Evolutionary conservation across 2,329 filamentous ascomycete genomes (phyloP).

Genomic region (Cladophialophora bantiana): DNA sequence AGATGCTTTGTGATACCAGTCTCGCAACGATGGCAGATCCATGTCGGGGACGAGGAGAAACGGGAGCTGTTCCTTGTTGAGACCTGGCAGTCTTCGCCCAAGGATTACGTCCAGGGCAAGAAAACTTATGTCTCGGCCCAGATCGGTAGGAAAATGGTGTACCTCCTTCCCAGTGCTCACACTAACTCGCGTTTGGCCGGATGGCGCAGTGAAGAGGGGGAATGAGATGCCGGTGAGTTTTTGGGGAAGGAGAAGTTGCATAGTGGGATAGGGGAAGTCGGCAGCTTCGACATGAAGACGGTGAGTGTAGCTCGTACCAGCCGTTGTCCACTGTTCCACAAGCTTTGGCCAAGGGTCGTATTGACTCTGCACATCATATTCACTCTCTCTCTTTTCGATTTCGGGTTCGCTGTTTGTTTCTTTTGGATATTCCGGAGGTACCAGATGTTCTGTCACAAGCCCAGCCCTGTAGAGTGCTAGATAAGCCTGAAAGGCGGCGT

Average conservation of each 20-base stretch:
- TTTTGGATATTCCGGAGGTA: slow-evolving; percentile 59
- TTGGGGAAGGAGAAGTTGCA: slow-evolving; percentile 34
- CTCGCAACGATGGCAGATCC: slow-evolving; percentile 5
- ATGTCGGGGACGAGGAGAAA: slow-evolving; percentile 34
- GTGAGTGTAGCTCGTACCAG: slow-evolving; percentile 25
- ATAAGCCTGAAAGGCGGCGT: slow-evolving; percentile 85
- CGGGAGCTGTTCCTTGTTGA: slow-evolving; percentile 28
- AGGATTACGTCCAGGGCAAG: slow-evolving; percentile 21
- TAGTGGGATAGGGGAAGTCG: slow-evolving; percentile 15
- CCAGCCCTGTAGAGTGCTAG: slow-evolving; percentile 71
- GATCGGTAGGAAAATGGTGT: slow-evolving; percentile 11
- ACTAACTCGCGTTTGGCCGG: slow-evolving; percentile 3
- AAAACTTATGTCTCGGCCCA: slow-evolving; percentile 25
- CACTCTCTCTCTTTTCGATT: slow-evolving; percentile 27
- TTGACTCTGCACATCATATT: slow-evolving; percentile 42
- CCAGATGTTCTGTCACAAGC: slow-evolving; percentile 77
- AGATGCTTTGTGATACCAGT: slow-evolving; percentile 25
- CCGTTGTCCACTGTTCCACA: slow-evolving; percentile 32
- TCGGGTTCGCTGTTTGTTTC: slow-evolving; percentile 14
- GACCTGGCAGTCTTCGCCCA: slow-evolving; percentile 21
- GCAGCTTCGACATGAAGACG: slow-evolving; percentile 22
- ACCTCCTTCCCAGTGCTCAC: slow-evolving; percentile 14
- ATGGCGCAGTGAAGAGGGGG: slow-evolving; percentile 15
- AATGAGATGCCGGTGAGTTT: slow-evolving; percentile 26
- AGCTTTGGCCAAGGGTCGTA: slow-evolving; percentile 50